These are phyloP conservation scores for Urtica urens DNA, from an alignment of 306 rosid species.

Conservation along the genomic window DNA sequence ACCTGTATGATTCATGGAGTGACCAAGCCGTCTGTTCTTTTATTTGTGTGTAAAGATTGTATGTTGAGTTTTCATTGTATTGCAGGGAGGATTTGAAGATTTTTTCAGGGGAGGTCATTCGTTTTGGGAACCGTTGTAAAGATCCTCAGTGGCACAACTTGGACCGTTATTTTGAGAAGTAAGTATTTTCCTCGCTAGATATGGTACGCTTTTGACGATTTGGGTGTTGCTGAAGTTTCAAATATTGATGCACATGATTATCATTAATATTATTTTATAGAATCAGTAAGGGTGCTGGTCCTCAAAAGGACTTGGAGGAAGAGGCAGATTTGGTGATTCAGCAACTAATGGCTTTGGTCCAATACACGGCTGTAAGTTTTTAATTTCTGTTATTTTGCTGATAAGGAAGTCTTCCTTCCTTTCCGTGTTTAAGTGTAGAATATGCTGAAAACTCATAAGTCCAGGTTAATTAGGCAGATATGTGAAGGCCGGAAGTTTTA, in stretches of 20 bases:
- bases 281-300: constrained; percentile 42
- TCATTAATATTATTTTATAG: constrained; percentile 28
- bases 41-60: too few relatives aligned
- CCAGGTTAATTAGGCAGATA: too few relatives aligned
- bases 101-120: constrained; percentile 71
- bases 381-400: constrained; percentile 13
- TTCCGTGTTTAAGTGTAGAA: too few relatives aligned
- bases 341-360: constrained; percentile 62
- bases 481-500: too few relatives aligned
- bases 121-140: constrained; percentile 80
- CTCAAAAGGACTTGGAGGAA: constrained; percentile 43
- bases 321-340: constrained; percentile 50
- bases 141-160: constrained; percentile 92
- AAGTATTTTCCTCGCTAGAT: constrained; percentile 25
- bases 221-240: constrained; percentile 1
- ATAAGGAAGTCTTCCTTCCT: too few relatives aligned
- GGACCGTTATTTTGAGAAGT: constrained; percentile 88
- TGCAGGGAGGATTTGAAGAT: constrained; percentile 66
- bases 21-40: too few relatives aligned
- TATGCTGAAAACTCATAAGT: too few relatives aligned
- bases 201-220: constrained; percentile 8
- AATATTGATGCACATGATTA: not conserved
- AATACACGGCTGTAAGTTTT: constrained; percentile 68
- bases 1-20: too few relatives aligned
- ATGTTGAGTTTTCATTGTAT: too few relatives aligned